Base-by-base conservation (phyloP, 257 asterid genomes). In the Knoxia roxburghii region DNA sequence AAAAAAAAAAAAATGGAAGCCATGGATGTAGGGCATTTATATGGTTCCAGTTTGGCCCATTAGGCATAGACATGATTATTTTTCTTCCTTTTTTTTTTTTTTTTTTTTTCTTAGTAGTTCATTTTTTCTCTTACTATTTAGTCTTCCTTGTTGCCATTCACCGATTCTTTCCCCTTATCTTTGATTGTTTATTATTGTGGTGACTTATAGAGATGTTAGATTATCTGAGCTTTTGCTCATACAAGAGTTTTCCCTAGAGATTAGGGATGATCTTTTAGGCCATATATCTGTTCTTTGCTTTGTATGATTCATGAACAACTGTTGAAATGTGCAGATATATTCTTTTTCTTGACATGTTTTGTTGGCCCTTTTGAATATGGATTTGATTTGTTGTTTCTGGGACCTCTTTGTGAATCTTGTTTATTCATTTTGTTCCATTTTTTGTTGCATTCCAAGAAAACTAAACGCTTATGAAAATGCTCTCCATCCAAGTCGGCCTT, bases 11-110 rank as follows among this genome's bases (percentile, higher is more conserved):
- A 75, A 77, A 73, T 74, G 72, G 82, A 77, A 68, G 57, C 65
- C 54, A 58, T 24, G 64, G 60, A 41, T 66, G 78, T 70, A n/a
- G 69, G 76, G 68, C 69, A 77, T 77, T 52, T 65, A 67, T 58
- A 53, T 41, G 73, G 80, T 76, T 79, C 77, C 69, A 40, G 54
- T 64, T 62, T 61, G 68, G 77, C 61, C 64, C 75, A 27, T 71
- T 80, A 75, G 84, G 73, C 65, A 30, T 75, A 68, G 77, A 80
- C 74, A 73, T 70, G 72, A 76, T 80, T 76, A 68, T 81, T 84
- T 80, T 61, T 54, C 62, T 0, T 56, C n/a, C n/a, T n/a, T 62
- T 46, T 62, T 64, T 67, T 68, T 69, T 70, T 40, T 55, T 14
- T 72, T 68, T 58, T 55, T 70, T 76, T 67, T 57, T 33, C 68